A percentile compares a stretch with the other conserved stretches of the same genome.
Conservation (phyloP, 768 basidiomycete species). For the Dioszegia aurantiaca region DNA sequence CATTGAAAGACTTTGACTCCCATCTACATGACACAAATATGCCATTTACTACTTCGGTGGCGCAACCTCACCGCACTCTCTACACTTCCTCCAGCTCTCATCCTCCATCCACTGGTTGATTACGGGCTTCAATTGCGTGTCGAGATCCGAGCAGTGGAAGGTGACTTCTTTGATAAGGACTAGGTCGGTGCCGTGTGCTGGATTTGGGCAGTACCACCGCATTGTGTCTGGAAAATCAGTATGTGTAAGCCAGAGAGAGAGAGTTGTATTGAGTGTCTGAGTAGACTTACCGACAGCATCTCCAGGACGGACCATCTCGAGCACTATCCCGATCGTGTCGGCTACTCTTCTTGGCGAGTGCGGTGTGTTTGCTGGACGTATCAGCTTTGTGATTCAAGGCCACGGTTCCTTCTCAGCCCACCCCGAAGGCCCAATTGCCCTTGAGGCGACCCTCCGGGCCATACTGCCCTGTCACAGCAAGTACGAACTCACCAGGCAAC, state of each 20-base stretch:
- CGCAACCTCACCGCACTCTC: conserved; percentile 65
- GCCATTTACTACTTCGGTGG: conserved; percentile 56
- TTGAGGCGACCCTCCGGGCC: background rate
- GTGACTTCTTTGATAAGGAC: conserved; percentile 77
- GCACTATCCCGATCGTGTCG: conserved; percentile 84
- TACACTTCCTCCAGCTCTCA: conserved; percentile 66
- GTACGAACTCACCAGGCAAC: conserved; percentile 68
- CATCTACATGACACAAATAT: too few relatives aligned
- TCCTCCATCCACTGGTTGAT: conserved; percentile 78
- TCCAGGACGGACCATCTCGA: conserved; percentile 80
- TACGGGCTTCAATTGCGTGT: conserved; percentile 86
- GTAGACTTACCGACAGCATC: conserved; percentile 63
- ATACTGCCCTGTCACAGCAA: background rate
- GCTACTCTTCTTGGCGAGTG: conserved; percentile 92
- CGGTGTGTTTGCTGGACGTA: conserved; percentile 75
- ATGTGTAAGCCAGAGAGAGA: too few relatives aligned
- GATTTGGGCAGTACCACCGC: conserved; percentile 80
- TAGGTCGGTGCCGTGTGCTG: conserved; percentile 60
- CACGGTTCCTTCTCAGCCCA: too few relatives aligned
- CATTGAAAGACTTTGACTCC: too few relatives aligned
- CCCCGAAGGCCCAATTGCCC: too few relatives aligned
- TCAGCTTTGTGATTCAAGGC: too few relatives aligned
- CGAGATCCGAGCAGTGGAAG: conserved; percentile 86
- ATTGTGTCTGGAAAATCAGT: conserved; percentile 62
- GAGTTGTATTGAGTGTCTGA: background rate